Evolutionary conservation across 768 basidiomycete genomes (phyloP).

Genomic region (Hirschioporus abietinus): DNA sequence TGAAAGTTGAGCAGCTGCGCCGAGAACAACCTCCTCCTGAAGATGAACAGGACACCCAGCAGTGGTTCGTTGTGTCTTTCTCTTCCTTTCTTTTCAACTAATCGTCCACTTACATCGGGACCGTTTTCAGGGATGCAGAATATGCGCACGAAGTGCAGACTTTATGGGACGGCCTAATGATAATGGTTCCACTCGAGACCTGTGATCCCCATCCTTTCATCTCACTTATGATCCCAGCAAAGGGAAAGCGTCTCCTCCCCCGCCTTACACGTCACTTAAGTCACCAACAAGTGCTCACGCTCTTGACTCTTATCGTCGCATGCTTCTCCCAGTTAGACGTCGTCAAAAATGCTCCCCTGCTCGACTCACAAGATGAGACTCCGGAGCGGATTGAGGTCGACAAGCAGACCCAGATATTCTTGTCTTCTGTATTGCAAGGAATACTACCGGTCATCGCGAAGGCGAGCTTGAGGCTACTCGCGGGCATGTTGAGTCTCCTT

Average conservation of each 20-base stretch:
- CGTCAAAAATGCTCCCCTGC: conserved; percentile 66
- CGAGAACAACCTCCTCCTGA: conserved; percentile 71
- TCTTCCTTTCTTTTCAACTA: neutral
- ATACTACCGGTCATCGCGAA: conserved; percentile 77
- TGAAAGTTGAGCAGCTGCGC: conserved; percentile 81
- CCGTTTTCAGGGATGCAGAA: conserved; percentile 45
- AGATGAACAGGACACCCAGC: conserved; percentile 36
- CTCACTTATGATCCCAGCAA: conserved; percentile 78
- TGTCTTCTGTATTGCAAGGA: conserved; percentile 80
- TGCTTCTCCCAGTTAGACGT: conserved; percentile 95
- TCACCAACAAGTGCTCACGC: conserved; percentile 72
- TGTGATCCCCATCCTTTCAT: conserved; percentile 97
- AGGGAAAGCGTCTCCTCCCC: conserved; percentile 90
- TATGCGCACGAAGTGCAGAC: conserved; percentile 56
- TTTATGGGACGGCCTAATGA: conserved; percentile 76
- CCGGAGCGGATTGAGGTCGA: conserved; percentile 66
- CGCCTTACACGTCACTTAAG: conserved; percentile 82
- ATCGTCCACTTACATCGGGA: neutral
- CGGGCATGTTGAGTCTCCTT: conserved; percentile 79
- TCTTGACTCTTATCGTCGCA: conserved; percentile 88
- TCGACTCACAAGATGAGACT: conserved; percentile 63
- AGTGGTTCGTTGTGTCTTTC: conserved; percentile 40
- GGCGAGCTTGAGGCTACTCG: conserved; percentile 75
- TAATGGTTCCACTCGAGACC: conserved; percentile 91
- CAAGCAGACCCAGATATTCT: conserved; percentile 85